phyloP scores from a whole-genome alignment of 108 stramenopile species.

The Skeletonema grethae region DNA sequence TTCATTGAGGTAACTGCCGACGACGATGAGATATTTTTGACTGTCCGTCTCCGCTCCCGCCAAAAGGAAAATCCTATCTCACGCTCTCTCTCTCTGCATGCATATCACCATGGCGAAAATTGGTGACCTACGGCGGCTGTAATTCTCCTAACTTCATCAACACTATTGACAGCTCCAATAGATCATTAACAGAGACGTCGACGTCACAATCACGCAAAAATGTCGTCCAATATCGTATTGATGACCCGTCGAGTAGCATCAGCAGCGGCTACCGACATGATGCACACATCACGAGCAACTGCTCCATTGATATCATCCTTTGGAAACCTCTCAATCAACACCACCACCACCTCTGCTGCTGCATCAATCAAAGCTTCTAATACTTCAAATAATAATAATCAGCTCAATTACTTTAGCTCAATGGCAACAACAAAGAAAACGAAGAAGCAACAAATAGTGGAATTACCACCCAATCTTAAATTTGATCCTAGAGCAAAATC shows the following conservation, averaged over 20 bases:
- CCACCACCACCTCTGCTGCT: not conserved
- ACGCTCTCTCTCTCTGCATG: too few species aligned
- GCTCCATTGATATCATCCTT: constrained; percentile 1
- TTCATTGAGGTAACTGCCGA: too few species aligned
- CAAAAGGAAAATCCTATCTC: too few species aligned
- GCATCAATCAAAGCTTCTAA: not conserved
- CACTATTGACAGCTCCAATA: too few species aligned
- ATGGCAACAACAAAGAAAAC: not conserved
- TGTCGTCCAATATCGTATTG: too few species aligned
- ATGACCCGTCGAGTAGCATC: not conserved
- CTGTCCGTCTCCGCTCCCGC: too few species aligned
- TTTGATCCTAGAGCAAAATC: constrained; percentile 5
- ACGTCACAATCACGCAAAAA: too few species aligned
- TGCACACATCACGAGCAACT: not conserved
- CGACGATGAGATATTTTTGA: too few species aligned
- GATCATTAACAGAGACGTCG: too few species aligned
- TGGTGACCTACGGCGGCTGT: too few species aligned
- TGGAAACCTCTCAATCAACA: not conserved
- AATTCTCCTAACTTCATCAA: too few species aligned
- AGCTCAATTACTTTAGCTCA: not conserved
- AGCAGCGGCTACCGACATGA: not conserved
- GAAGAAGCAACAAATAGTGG: not conserved
- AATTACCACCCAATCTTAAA: constrained; percentile 10
- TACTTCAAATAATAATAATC: not conserved
- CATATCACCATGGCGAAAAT: too few species aligned